Conservation (phyloP, 345 rosid species). For the Trapa incisa region DNA sequence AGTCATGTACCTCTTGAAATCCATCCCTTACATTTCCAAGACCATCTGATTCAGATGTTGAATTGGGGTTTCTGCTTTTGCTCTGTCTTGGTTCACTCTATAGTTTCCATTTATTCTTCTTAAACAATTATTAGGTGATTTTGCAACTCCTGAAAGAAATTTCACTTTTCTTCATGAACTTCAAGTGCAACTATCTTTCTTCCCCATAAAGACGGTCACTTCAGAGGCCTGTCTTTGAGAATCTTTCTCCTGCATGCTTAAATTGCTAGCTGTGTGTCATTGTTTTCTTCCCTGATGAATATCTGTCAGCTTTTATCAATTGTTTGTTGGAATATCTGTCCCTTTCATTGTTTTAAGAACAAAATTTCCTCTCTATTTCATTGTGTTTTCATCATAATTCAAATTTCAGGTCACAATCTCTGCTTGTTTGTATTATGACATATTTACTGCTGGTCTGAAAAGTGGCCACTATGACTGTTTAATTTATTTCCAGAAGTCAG, state of each 20-base stretch:
- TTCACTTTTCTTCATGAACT: background rate
- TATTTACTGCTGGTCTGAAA: background rate
- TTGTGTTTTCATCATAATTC: background rate
- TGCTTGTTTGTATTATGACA: background rate
- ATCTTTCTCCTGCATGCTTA: background rate
- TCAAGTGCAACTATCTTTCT: background rate
- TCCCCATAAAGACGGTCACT: background rate
- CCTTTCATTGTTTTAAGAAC: background rate
- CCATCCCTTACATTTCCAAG: background rate
- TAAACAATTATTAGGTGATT: background rate
- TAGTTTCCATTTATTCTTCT: background rate
- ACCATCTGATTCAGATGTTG: background rate
- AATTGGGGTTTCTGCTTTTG: background rate
- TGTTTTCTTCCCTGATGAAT: no score
- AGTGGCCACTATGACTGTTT: background rate
- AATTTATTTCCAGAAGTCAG: slow-evolving; percentile 37
- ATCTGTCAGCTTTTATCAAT: background rate
- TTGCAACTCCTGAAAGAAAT: background rate
- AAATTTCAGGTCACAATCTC: background rate
- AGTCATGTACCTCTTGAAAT: background rate
- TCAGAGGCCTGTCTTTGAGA: background rate
- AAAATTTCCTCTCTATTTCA: background rate
- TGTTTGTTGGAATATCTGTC: background rate
- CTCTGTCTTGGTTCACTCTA: background rate
- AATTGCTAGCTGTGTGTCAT: background rate